A percentile compares a stretch with the other conserved stretches of the same genome.
These are phyloP conservation scores for Asterochloris sp. DNA, from an alignment of 139 green algal genomes.

Conservation along the genomic window DNA sequence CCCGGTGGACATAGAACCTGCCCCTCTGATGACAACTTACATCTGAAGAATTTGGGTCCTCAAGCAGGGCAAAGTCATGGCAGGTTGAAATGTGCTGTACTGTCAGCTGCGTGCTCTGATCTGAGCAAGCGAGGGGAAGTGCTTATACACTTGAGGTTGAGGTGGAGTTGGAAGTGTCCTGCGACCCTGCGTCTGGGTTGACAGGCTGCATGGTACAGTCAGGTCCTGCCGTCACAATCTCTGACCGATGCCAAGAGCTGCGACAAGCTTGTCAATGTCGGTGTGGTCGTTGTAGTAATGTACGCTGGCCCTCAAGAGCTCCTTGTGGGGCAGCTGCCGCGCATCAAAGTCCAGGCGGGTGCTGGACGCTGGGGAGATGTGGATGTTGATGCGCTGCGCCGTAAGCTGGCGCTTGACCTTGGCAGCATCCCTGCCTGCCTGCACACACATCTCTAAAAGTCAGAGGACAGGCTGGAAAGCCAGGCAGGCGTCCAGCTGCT, in stretches of 20 bases:
- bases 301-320: slow-evolving; percentile 53
- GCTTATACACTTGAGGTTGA: too few species aligned
- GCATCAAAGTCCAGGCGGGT: slow-evolving; percentile 53
- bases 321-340: slow-evolving; percentile 21
- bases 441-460: not conserved
- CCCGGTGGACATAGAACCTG: too few species aligned
- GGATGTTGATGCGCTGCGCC: slow-evolving; percentile 38
- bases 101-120: too few species aligned
- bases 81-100: too few species aligned
- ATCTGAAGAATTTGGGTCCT: too few species aligned
- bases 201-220: too few species aligned
- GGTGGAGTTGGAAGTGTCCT: too few species aligned
- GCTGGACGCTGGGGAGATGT: slow-evolving; percentile 36
- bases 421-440: slow-evolving; percentile 15
- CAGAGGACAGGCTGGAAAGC: not conserved
- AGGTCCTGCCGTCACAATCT: too few species aligned
- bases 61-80: too few species aligned
- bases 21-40: too few species aligned
- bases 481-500: not conserved
- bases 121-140: too few species aligned
- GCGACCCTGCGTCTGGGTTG: too few species aligned
- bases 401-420: slow-evolving; percentile 20
- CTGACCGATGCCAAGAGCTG: slow-evolving; percentile 9
- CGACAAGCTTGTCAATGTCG: slow-evolving; percentile 44
- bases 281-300: slow-evolving; percentile 64